phyloP scores from a whole-genome alignment of 106 monocot genomes.

The Posidonia australis region DNA sequence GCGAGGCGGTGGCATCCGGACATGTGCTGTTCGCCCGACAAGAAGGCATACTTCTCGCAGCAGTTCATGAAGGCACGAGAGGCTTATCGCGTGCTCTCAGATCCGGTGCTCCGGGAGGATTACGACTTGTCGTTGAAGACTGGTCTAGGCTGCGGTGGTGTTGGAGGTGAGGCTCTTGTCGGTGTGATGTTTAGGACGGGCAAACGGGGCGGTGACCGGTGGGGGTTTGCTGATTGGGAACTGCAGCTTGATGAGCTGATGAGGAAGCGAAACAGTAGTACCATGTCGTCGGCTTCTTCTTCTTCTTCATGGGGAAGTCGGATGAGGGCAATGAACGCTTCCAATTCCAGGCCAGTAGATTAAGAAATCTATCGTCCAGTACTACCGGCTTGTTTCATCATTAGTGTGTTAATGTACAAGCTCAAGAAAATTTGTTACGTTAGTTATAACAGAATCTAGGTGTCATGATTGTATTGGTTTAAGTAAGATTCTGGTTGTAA shows the following conservation, averaged over 20 bases:
- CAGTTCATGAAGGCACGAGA: slow-evolving; percentile 29
- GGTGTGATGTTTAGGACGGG: neutral
- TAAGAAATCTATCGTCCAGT: no score
- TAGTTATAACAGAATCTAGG: no score
- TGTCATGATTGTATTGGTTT: no score
- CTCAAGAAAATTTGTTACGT: no score
- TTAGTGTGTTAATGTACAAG: no score
- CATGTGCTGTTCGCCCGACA: slow-evolving; percentile 13
- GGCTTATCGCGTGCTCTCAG: slow-evolving; percentile 30
- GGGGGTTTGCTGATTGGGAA: slow-evolving; percentile 3
- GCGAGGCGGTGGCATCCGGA: slow-evolving; percentile 40
- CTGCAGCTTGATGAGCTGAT: neutral
- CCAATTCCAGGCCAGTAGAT: no score
- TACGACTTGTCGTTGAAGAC: slow-evolving; percentile 22
- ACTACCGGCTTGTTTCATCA: no score
- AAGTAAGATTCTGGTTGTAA: no score
- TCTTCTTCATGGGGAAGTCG: neutral
- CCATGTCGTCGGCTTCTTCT: neutral
- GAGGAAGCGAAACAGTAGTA: neutral
- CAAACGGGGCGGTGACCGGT: neutral
- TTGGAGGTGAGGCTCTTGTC: neutral
- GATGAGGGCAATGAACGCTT: neutral
- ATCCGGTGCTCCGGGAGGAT: slow-evolving; percentile 12
- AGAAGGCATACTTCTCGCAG: slow-evolving; percentile 14
- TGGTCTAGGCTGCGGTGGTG: neutral